Percentiles rank a stretch among this genome's conserved stretches.
Conservation (phyloP, 345 rosid species). For the Murraya koenigii region DNA sequence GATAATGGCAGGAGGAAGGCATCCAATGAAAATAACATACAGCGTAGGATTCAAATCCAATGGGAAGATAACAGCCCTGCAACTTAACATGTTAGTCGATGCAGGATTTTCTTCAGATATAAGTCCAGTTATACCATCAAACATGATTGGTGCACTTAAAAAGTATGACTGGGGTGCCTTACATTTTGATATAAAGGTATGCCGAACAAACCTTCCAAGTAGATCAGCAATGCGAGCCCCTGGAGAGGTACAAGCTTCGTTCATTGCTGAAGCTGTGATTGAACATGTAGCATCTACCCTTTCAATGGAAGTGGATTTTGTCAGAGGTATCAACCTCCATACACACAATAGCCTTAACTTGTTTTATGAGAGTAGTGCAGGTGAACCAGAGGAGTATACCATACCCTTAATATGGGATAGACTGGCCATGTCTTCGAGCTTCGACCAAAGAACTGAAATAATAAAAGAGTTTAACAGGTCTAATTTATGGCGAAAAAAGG, state of each 20-base stretch:
- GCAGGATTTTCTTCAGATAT: constrained; percentile 58
- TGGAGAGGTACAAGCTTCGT: constrained; percentile 84
- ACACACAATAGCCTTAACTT: constrained; percentile 49
- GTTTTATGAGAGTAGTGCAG: constrained; percentile 47
- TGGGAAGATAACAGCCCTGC: constrained; percentile 79
- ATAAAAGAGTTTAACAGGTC: constrained; percentile 54
- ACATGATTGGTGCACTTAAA: constrained; percentile 39
- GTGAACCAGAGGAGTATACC: constrained; percentile 67
- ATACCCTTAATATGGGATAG: constrained; percentile 70
- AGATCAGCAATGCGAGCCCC: constrained; percentile 89
- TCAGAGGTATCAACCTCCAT: constrained; percentile 67
- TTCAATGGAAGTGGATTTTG: constrained; percentile 62
- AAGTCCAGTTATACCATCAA: constrained; percentile 58
- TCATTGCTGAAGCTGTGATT: constrained; percentile 72
- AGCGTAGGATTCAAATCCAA: constrained; percentile 80
- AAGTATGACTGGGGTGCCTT: constrained; percentile 91
- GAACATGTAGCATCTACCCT: constrained; percentile 81
- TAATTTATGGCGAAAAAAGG: constrained; percentile 66
- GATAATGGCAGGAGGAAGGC: constrained; percentile 94
- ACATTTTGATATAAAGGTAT: constrained; percentile 72
- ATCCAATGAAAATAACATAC: constrained; percentile 87
- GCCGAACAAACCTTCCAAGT: constrained; percentile 70
- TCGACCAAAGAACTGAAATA: constrained; percentile 40
- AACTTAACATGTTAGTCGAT: constrained; percentile 54
- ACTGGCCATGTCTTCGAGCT: constrained; percentile 50